Evolutionary conservation across 306 rosid genomes (phyloP).

Genomic region (Carpinus viminea): DNA sequence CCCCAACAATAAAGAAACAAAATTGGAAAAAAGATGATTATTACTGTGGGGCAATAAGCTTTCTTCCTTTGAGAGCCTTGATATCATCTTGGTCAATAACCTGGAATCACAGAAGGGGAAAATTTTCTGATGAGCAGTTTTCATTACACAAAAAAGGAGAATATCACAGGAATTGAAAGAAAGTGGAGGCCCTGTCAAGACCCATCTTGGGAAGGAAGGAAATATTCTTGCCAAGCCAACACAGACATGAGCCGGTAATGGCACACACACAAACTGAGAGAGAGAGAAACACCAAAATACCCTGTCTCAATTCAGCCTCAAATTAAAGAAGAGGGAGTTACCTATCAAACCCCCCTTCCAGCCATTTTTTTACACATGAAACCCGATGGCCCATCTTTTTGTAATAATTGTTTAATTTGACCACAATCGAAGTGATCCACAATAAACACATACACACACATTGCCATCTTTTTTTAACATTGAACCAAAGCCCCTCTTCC

Average conservation of each 20-base stretch:
- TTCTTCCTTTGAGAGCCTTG: conserved; percentile 71
- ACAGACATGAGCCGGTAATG: background rate
- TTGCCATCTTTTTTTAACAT: background rate
- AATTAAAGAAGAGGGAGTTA: background rate
- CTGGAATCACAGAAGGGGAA: conserved; percentile 42
- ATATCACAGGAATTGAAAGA: background rate
- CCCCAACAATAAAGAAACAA: too few species aligned
- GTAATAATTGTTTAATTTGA: background rate
- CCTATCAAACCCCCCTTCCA: background rate
- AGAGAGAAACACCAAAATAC: too few species aligned
- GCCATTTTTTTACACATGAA: background rate
- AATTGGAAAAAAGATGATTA: conserved; percentile 9
- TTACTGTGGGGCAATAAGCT: conserved; percentile 75
- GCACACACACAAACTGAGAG: too few species aligned
- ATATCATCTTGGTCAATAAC: conserved; percentile 59
- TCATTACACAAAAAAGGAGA: background rate
- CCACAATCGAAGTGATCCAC: background rate
- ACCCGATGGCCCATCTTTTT: background rate
- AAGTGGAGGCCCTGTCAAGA: background rate
- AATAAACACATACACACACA: background rate
- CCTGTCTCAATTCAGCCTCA: background rate
- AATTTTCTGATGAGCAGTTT: conserved; percentile 23
- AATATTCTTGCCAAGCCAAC: background rate
- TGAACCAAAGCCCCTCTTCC: background rate
- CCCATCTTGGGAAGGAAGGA: conserved; percentile 1